These are phyloP conservation scores for Musa itinerans DNA, from an alignment of 176 grass and related monocot species.

Conservation along the genomic window DNA sequence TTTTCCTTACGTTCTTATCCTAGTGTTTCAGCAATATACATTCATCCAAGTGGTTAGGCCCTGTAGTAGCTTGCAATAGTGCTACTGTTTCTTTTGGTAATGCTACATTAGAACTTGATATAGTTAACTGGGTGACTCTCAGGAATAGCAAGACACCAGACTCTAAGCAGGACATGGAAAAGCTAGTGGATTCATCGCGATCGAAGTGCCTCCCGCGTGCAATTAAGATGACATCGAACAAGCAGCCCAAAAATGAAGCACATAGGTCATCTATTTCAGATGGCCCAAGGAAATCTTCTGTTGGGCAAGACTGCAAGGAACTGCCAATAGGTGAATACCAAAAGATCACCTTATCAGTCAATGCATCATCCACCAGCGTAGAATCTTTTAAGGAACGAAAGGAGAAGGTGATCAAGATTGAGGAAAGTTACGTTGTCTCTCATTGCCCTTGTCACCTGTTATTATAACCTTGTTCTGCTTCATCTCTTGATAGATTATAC, in stretches of 20 bases:
- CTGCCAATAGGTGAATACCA: not conserved
- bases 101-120: not conserved
- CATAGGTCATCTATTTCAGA: constrained; percentile 2
- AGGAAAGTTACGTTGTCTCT: not conserved
- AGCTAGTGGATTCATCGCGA: constrained; percentile 9
- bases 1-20: too few relatives aligned
- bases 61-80: too few relatives aligned
- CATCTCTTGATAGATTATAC: constrained; percentile 29
- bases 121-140: not conserved
- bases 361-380: not conserved
- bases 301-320: not conserved
- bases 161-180: not conserved
- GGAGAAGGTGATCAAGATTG: constrained; percentile 20
- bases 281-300: constrained; percentile 19
- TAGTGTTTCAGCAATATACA: too few relatives aligned
- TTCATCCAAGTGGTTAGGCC: too few relatives aligned
- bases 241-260: constrained; percentile 3
- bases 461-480: not conserved
- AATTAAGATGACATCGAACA: constrained; percentile 3
- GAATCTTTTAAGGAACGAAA: constrained; percentile 2
- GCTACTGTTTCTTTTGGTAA: too few relatives aligned
- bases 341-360: not conserved
- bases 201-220: constrained; percentile 13
- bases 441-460: too few relatives aligned
- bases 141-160: constrained; percentile 6